Evolutionary conservation across 352 stramenopile species (phyloP).

Genomic region (Globisporangium okanoganense): DNA sequence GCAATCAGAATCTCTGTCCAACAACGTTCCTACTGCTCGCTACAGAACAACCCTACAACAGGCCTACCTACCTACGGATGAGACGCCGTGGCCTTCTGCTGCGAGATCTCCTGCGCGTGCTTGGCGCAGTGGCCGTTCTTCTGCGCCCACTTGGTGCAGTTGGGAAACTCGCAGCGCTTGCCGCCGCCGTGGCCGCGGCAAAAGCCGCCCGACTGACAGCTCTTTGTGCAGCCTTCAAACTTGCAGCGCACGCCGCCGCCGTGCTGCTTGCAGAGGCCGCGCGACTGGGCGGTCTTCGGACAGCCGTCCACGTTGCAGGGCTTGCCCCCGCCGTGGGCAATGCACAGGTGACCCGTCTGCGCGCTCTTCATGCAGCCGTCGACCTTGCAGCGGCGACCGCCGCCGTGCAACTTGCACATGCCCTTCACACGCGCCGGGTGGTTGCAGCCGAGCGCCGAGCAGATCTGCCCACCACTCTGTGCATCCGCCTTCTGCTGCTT

Average conservation of each 20-base stretch:
- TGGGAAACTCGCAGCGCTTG: constrained; percentile 81
- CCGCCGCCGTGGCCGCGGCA: constrained; percentile 79
- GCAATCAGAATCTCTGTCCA: neutral
- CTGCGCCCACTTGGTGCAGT: constrained; percentile 86
- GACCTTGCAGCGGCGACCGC: constrained; percentile 77
- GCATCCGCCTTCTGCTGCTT: constrained; percentile 58
- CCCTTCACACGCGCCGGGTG: constrained; percentile 75
- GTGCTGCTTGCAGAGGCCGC: constrained; percentile 83
- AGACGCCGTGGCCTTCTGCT: constrained; percentile 30
- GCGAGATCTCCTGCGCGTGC: constrained; percentile 78
- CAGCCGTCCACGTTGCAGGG: constrained; percentile 83
- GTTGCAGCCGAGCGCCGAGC: constrained; percentile 74
- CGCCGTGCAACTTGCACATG: constrained; percentile 86
- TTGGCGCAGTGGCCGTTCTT: constrained; percentile 87
- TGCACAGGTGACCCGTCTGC: constrained; percentile 82
- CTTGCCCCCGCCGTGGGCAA: constrained; percentile 81
- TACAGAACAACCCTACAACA: too few relatives aligned
- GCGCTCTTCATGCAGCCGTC: constrained; percentile 87
- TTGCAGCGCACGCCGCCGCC: constrained; percentile 83
- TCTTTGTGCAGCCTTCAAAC: constrained; percentile 86
- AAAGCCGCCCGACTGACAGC: constrained; percentile 80
- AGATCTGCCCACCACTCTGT: constrained; percentile 52
- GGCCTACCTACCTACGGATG: constrained; percentile 27
- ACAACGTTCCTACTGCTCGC: neutral
- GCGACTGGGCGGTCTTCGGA: constrained; percentile 81